A percentile compares a stretch with the other conserved stretches of the same genome.
phyloP scores from a whole-genome alignment of 257 asterid species.

The Solanum chilense region DNA sequence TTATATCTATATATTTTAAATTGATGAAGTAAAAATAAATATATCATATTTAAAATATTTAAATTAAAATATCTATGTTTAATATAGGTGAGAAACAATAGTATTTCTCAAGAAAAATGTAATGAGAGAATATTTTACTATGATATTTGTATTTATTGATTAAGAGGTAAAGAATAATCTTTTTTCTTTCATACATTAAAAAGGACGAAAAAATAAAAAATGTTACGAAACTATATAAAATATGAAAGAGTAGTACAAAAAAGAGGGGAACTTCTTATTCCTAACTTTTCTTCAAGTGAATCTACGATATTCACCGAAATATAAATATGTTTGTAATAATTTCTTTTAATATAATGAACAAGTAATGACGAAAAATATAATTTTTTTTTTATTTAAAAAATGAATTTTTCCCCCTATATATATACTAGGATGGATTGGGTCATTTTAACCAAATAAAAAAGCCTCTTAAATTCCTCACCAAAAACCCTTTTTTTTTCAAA shows the following conservation, averaged over 20 bases:
- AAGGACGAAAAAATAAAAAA: too few species aligned
- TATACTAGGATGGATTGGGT: neutral
- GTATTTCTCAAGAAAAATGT: neutral
- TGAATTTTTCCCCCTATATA: neutral
- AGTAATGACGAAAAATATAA: neutral
- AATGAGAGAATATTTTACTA: neutral
- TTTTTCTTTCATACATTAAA: neutral
- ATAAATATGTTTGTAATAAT: too few species aligned
- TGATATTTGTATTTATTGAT: too few species aligned
- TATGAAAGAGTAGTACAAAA: neutral
- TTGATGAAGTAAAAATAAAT: neutral
- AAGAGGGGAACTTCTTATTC: neutral
- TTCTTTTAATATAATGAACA: neutral
- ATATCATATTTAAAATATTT: too few species aligned
- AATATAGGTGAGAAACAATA: too few species aligned
- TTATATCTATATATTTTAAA: neutral
- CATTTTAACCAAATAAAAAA: neutral
- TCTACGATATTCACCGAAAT: neutral
- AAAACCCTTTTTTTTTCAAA: neutral
- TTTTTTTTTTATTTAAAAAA: neutral
- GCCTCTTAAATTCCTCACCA: slow-evolving; percentile 1
- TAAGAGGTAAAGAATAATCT: too few species aligned
- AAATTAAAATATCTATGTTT: too few species aligned
- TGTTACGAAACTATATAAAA: neutral
- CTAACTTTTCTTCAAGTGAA: neutral